Evolutionary conservation across 768 basidiomycete species (phyloP).

Genomic region (Psilocybe tampanensis): DNA sequence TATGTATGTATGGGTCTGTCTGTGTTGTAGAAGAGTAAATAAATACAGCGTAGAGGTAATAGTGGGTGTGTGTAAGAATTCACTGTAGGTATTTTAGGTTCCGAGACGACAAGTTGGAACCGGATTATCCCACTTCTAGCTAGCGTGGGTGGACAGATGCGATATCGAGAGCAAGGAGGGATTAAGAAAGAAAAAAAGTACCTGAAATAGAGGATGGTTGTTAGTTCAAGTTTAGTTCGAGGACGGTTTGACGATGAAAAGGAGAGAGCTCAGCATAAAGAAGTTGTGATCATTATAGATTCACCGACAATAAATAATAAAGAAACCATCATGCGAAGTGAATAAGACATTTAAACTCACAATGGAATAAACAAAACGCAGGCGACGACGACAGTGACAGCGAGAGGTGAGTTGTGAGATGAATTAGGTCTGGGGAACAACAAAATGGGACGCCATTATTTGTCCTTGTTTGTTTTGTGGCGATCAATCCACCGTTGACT

Average conservation of each 20-base stretch:
- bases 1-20: too few relatives aligned
- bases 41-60: constrained; percentile 11
- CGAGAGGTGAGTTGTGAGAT: constrained; percentile 10
- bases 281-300: constrained; percentile 51
- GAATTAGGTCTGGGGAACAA: constrained; percentile 6
- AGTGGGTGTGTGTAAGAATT: constrained; percentile 14
- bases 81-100: constrained; percentile 13
- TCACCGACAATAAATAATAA: constrained; percentile 72
- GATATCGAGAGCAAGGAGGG: neutral
- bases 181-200: constrained; percentile 2
- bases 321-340: constrained; percentile 50
- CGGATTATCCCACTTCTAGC: neutral
- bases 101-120: neutral
- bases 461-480: constrained; percentile 32
- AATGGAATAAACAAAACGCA: neutral
- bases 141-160: neutral
- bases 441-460: constrained; percentile 22
- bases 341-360: constrained; percentile 12
- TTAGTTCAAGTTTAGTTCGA: constrained; percentile 1
- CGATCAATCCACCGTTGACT: constrained; percentile 25
- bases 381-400: constrained; percentile 3
- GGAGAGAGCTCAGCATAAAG: constrained; percentile 43
- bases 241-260: neutral
- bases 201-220: constrained; percentile 3
- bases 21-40: constrained; percentile 19